Evolutionary conservation across 495 filamentous ascomycete species (phyloP), one percentile per base, ranked within the genome.

Genomic region (Penicillium paxilli): DNA sequence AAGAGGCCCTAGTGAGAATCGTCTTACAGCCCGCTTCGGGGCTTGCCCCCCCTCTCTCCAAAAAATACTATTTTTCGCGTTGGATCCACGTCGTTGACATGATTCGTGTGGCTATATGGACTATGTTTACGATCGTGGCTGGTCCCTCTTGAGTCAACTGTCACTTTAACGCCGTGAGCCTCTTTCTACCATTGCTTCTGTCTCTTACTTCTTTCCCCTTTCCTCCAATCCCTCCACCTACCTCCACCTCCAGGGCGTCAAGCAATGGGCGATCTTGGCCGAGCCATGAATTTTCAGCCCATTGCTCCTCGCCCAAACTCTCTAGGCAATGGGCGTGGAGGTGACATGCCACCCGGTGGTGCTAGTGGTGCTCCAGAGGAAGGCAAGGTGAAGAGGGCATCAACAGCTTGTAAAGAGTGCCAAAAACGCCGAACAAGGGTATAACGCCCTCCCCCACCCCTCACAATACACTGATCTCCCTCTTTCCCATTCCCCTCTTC

Each of bases 391-490:
- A 76, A 69, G 48, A 62, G 74, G 50, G 73, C 70, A 8, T 76
- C 73, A 10, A 69, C 68, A 11, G 74, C 74, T 20, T 77, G 74
- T 54, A 57, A 51, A 24, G 71, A 77, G 53, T 77, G 74, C 56
- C 69, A 77, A 56, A 65, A 56, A 44, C 62, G 70, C 37, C 68
- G 74, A 23, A 76, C 71, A 37, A 75, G 71, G 70, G 74, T 77
- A 70, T 25, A 21, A 32, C 37, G 16, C 40, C 40, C 42, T 22
- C 47, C 47, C 33, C 44, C 37, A 24, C 26, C 35, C 24, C 32
- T 42, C 30, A 30, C 28, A 7, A 7, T 1, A 4, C 16, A 21
- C 52, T 44, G 45, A 30, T 19, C 44, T 52, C 44, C 11, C 14
- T 30, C 42, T 24, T 20, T 14, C 24, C 26, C 23, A 24, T 1